Conservation (phyloP, 2,329 filamentous ascomycete species). For the Apiospora rasikravindrae region DNA sequence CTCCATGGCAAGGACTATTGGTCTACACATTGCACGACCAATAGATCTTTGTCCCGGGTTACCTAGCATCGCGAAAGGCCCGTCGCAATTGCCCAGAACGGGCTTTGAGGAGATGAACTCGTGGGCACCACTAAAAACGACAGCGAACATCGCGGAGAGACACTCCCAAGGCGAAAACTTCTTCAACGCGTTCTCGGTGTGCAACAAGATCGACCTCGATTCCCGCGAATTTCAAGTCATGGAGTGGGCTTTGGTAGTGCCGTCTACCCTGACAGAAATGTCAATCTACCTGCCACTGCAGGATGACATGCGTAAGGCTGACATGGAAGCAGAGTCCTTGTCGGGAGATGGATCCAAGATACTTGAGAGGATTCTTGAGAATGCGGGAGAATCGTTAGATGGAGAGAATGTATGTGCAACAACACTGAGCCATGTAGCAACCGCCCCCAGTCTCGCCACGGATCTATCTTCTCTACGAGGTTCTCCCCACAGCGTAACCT, state of each 20-base stretch:
- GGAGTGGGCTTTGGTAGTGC: conserved; percentile 35
- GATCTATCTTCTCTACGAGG: not conserved
- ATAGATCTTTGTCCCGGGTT: conserved; percentile 38
- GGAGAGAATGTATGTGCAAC: conserved; percentile 12
- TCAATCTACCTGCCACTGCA: conserved; percentile 37
- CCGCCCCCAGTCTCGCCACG: conserved; percentile 20
- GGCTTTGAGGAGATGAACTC: conserved; percentile 41
- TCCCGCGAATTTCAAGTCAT: conserved; percentile 26
- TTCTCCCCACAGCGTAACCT: not conserved
- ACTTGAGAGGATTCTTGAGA: not conserved
- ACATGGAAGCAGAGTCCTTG: conserved; percentile 34
- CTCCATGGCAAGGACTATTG: conserved; percentile 41
- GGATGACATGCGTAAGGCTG: conserved; percentile 34
- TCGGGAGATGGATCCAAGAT: not conserved
- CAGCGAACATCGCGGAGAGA: conserved; percentile 40
- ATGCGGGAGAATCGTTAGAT: not conserved
- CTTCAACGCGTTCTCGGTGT: conserved; percentile 36
- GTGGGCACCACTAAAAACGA: conserved; percentile 41
- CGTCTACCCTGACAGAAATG: conserved; percentile 31
- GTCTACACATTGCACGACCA: conserved; percentile 46
- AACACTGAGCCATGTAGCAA: conserved; percentile 25
- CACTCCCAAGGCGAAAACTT: conserved; percentile 41
- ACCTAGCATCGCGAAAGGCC: conserved; percentile 43
- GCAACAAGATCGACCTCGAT: conserved; percentile 34
- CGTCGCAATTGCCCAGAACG: conserved; percentile 34